phyloP scores from a whole-genome alignment of 2,329 filamentous ascomycete genomes.

The Paramyrothecium sp. region DNA sequence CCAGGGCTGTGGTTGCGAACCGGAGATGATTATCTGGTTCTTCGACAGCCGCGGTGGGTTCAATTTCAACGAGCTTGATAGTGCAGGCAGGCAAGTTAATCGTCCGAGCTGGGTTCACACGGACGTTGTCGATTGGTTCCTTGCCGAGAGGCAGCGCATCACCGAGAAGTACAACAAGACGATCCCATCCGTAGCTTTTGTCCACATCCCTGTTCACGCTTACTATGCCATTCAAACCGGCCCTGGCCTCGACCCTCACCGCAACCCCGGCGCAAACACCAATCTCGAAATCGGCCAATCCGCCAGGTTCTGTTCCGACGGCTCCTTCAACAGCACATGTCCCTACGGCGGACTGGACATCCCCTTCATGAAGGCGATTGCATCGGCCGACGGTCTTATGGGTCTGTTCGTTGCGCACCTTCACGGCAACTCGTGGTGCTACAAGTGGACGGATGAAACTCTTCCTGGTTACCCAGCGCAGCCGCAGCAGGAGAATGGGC shows the following conservation, averaged over 20 bases:
- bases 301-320: constrained; percentile 28
- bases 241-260: constrained; percentile 20
- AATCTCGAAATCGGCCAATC: constrained; percentile 28
- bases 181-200: constrained; percentile 46
- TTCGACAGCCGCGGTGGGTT: constrained; percentile 56
- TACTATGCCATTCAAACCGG: constrained; percentile 35
- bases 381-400: constrained; percentile 45
- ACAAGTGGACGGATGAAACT: constrained; percentile 28
- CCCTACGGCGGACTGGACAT: constrained; percentile 42
- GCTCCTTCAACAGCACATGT: constrained; percentile 19
- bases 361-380: constrained; percentile 56
- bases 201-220: constrained; percentile 46
- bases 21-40: constrained; percentile 60
- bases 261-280: constrained; percentile 32
- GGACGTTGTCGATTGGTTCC: constrained; percentile 45
- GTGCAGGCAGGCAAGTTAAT: constrained; percentile 16
- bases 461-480: constrained; percentile 13
- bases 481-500: constrained; percentile 19
- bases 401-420: constrained; percentile 60
- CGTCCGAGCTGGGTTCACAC: constrained; percentile 41
- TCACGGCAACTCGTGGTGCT: constrained; percentile 54
- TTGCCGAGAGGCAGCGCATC: constrained; percentile 26
- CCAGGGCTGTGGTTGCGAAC: constrained; percentile 22
- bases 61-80: constrained; percentile 5
- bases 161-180: constrained; percentile 23